Evolutionary conservation across 768 basidiomycete genomes (phyloP), one percentile per base, ranked within the genome.

Genomic region (Collybiopsis luxurians): DNA sequence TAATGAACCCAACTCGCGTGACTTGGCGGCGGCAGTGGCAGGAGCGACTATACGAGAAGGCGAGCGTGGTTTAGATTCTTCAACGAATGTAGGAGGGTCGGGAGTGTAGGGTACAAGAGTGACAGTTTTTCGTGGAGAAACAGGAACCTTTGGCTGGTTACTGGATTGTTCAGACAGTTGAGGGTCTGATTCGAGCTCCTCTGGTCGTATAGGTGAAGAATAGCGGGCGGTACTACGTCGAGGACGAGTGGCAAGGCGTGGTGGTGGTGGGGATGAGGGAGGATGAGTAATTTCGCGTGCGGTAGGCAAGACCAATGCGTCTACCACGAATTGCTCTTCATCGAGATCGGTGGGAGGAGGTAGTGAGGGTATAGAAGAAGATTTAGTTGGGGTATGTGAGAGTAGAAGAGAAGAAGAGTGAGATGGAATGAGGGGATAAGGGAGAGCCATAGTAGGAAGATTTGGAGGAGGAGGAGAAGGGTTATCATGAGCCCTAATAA

Each of bases 401-500:
- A 57, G 50, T 34, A 26, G 47, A 47, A 38, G 27, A 45, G 27
- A 19, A n/a, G 28, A 34, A 21, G 48, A 21, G 12, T n/a, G 17
- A 13, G 50, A 26, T 5, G 23, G 36, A 21, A 40, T 2, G n/a
- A 46, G 24, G 2, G 47, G 47, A 39, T 26, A 47, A 28, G 45
- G 46, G 7, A 48, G 34, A 36, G 46, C 40, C 38, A 36, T 11
- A 31, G 30, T 53, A 27, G 45, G 42, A 31, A 34, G 63, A 40
- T 53, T 61, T 56, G 30, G 43, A 27, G 83, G 83, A 4, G 83
- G 83, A 17, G 89, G 89, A 17, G 89, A 91, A 17, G 90, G 90
- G 63, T 92, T 92, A 63, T 83, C 84, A 56, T 83, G 80, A 51
- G 90, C 89, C 49, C 83, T 78, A 44, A 86, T 77, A 45, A 92